phyloP scores from a whole-genome alignment of 2,329 filamentous ascomycete species.

The Myriangium duriaei region DNA sequence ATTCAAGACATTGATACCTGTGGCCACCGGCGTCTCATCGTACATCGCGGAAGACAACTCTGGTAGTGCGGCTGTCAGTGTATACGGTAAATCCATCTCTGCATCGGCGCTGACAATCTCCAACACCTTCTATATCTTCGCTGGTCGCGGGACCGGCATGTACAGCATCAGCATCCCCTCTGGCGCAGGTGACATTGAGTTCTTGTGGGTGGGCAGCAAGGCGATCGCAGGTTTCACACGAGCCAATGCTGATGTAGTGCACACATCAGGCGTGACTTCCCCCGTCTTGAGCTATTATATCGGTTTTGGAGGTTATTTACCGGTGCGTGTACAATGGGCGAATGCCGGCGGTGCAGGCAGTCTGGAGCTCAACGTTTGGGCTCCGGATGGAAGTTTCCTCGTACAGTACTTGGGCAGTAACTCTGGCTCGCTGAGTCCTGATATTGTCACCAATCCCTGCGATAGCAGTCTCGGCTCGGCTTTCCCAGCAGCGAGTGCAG shows the following conservation, averaged over 20 bases:
- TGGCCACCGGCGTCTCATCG: neutral
- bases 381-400: conserved; percentile 8
- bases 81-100: conserved; percentile 3
- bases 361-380: conserved; percentile 9
- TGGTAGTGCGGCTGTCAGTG: neutral
- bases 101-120: conserved; percentile 6
- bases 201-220: conserved; percentile 17
- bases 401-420: conserved; percentile 3
- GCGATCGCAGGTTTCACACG: conserved; percentile 15
- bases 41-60: conserved; percentile 8
- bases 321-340: conserved; percentile 1
- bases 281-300: too few species aligned
- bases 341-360: conserved; percentile 5
- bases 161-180: conserved; percentile 16
- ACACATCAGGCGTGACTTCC: conserved; percentile 2
- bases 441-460: neutral
- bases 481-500: too few species aligned
- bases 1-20: conserved; percentile 1
- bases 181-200: conserved; percentile 16
- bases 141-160: conserved; percentile 13
- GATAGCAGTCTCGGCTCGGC: too few species aligned
- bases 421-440: neutral
- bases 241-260: conserved; percentile 13
- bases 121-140: conserved; percentile 12
- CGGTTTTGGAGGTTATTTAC: conserved; percentile 1